Base-by-base conservation (phyloP, 2,329 filamentous ascomycete genomes). In the Aureobasidium melanogenum region DNA sequence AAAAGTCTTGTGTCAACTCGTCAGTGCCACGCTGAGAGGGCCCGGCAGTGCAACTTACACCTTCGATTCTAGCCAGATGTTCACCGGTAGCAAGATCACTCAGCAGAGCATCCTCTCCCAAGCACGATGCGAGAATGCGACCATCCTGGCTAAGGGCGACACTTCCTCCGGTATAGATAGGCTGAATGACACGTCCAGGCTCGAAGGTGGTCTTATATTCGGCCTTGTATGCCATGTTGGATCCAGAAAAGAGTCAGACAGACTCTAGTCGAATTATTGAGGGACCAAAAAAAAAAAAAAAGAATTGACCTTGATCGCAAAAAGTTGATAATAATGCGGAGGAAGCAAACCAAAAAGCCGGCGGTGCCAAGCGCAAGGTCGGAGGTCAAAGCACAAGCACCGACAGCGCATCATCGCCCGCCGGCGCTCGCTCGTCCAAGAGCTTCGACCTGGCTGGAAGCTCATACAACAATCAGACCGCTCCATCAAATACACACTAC, bases 131-230 rank as follows among this genome's bases (percentile, higher is more conserved):
- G 60, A 99, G 81, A 65, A 97, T 84, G 68, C 84, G 84, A 56
- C 91, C 91, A 75, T 85, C 84, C 73, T 86, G 84, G 78, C 93
- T 91, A 64, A 97, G 82, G 32, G 90, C 86, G 63, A 96, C 86
- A 66, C 89, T 88, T 46, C 94, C 94, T 60, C 94, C 94, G 1
- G 93, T 96, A 72, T 94, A 97, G 54, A 97, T 93, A 22, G 94
- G 94, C 68, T 91, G 89, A 61, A 99, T 88, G 51, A 91, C 89
- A 69, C 88, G 85, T 66, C 83, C 83, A 62, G 88, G 84, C 70
- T 95, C 89, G 74, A 97, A 99, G 3, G 93, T 96, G 62, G 91
- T 97, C 80, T 91, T 95, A 68, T 81, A 74, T 43, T 77, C 77
- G 64, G 81, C 75, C 73, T 82, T 81, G 69, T 82, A 82, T 67